phyloP scores from a whole-genome alignment of 495 filamentous ascomycete species.

The Astrothelium subdiscretum region DNA sequence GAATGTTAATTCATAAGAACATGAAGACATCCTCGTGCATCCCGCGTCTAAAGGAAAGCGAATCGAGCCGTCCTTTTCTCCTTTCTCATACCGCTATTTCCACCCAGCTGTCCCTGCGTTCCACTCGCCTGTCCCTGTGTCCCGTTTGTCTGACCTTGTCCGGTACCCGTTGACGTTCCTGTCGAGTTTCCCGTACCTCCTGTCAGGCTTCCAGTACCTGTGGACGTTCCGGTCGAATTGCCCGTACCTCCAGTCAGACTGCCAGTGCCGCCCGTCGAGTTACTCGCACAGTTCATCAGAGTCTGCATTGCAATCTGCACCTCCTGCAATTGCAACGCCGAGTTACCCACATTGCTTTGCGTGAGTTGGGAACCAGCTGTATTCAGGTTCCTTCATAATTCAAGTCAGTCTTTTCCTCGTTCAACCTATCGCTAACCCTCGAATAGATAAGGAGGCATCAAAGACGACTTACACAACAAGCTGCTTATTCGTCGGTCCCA shows the following conservation, averaged over 20 bases:
- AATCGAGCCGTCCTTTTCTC: not conserved
- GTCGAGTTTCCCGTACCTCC: not conserved
- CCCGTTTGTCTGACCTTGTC: not conserved
- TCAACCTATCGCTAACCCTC: not conserved
- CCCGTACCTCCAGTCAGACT: not conserved
- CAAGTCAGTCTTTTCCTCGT: not conserved
- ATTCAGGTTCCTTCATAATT: not conserved
- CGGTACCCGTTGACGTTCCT: not conserved
- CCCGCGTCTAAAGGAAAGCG: not conserved
- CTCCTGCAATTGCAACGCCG: not conserved
- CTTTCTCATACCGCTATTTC: not conserved
- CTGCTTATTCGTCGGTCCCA: not conserved
- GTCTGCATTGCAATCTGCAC: not conserved
- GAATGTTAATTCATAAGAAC: not conserved
- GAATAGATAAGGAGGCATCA: not conserved
- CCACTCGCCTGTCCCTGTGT: not conserved
- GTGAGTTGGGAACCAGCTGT: not conserved
- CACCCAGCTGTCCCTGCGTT: not conserved
- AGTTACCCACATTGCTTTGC: not conserved
- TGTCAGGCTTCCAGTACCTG: not conserved
- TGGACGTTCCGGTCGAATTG: not conserved
- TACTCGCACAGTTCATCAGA: not conserved
- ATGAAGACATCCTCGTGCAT: not conserved
- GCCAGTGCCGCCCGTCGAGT: not conserved
- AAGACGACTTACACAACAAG: not conserved